Conservation (phyloP, 2,329 filamentous ascomycete genomes). For the Ascochyta lentis region DNA sequence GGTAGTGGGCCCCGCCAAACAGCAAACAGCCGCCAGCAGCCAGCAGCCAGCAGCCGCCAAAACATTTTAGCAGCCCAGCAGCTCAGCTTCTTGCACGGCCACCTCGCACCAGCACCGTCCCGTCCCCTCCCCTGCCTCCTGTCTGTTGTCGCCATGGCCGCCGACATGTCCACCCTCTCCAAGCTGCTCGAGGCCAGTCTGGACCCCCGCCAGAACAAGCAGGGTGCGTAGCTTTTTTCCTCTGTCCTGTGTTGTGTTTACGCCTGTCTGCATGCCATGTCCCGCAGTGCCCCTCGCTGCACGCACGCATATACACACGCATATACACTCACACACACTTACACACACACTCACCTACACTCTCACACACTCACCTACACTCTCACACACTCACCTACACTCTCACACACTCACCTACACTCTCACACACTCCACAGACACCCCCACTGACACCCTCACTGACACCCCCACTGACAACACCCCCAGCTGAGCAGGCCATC, state of each 20-base stretch:
- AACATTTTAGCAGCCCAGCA: slow-evolving; percentile 13
- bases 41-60: slow-evolving; percentile 8
- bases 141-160: slow-evolving; percentile 59
- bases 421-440: background rate
- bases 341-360: too few species aligned
- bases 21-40: slow-evolving; percentile 11
- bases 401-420: too few species aligned
- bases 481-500: slow-evolving; percentile 79
- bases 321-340: too few species aligned
- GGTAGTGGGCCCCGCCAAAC: slow-evolving; percentile 20
- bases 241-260: slow-evolving; percentile 16
- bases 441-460: slow-evolving; percentile 28
- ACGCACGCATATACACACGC: background rate
- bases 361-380: background rate
- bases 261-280: background rate
- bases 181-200: slow-evolving; percentile 90
- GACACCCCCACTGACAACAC: slow-evolving; percentile 25
- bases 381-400: background rate
- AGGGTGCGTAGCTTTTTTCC: slow-evolving; percentile 66
- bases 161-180: slow-evolving; percentile 69
- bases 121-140: slow-evolving; percentile 6
- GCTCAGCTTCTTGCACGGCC: slow-evolving; percentile 1
- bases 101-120: background rate
- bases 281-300: slow-evolving; percentile 13
- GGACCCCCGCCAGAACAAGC: slow-evolving; percentile 84